A percentile compares a stretch with the other conserved stretches of the same genome.
Conservation (phyloP, 176 grass and related monocot genomes). For the Eleusine indica region DNA sequence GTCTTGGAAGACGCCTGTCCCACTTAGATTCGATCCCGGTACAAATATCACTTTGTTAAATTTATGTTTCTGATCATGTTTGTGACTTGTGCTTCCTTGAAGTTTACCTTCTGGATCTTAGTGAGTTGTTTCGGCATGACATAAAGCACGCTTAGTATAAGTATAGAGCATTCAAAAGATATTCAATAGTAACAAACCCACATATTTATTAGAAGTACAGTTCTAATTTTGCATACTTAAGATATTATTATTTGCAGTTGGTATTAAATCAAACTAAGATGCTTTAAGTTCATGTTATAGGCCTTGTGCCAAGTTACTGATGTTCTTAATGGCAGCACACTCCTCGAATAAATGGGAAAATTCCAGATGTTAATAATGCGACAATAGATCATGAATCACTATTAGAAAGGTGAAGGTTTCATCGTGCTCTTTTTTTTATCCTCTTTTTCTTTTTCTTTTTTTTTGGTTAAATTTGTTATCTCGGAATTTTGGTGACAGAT, state of each 20-base stretch:
- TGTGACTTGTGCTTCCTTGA: no score
- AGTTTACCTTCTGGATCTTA: background rate
- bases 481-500: conserved; percentile 47
- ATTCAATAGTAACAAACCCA: background rate
- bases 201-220: background rate
- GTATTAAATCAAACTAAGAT: conserved; percentile 15
- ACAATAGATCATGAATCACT: conserved; percentile 91
- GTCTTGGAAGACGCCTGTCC: conserved; percentile 85
- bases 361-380: conserved; percentile 90
- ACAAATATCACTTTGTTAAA: conserved; percentile 33
- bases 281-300: conserved; percentile 8
- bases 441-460: background rate
- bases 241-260: background rate
- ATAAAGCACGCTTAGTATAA: background rate
- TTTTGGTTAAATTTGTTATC: conserved; percentile 16
- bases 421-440: conserved; percentile 13
- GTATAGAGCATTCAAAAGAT: background rate
- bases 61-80: background rate
- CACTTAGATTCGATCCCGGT: conserved; percentile 98
- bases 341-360: conserved; percentile 95
- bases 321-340: conserved; percentile 72
- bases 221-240: background rate
- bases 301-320: conserved; percentile 37
- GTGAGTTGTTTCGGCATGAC: conserved; percentile 22
- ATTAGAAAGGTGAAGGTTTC: conserved; percentile 69